A percentile compares a stretch with the other conserved stretches of the same genome.
phyloP scores from a whole-genome alignment of 2,329 filamentous ascomycete genomes.

The Plenodomus tracheiphilus region DNA sequence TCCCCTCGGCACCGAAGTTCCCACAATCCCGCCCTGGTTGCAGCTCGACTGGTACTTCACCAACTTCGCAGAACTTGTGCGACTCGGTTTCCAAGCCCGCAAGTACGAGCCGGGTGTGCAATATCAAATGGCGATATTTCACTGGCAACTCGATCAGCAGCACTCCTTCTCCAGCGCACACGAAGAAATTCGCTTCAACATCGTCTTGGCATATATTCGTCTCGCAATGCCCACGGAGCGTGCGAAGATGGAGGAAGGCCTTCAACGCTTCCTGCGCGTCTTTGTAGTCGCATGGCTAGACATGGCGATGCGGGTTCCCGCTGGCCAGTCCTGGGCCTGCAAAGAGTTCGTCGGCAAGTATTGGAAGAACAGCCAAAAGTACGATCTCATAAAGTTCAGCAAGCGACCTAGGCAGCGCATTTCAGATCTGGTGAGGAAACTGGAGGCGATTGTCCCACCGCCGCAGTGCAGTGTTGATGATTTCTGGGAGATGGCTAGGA shows the following conservation, averaged over 20 bases:
- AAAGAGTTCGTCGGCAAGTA: background rate
- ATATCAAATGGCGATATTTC: constrained; percentile 1
- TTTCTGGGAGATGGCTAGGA: background rate
- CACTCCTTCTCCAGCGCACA: constrained; percentile 5
- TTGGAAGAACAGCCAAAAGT: constrained; percentile 1
- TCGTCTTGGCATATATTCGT: constrained; percentile 1
- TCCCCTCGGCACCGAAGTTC: background rate
- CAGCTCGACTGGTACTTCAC: background rate
- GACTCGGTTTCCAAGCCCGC: background rate
- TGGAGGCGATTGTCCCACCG: background rate
- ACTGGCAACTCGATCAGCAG: constrained; percentile 5
- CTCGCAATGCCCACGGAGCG: background rate
- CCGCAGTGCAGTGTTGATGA: background rate
- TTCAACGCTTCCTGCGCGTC: background rate
- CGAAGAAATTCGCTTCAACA: constrained; percentile 3
- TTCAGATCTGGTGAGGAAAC: background rate
- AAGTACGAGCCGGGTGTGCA: constrained; percentile 4
- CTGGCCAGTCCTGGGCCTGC: background rate
- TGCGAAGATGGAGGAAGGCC: background rate
- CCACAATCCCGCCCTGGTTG: background rate
- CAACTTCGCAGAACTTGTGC: constrained; percentile 1
- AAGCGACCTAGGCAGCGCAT: background rate
- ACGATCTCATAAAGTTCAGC: constrained; percentile 1
- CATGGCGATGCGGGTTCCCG: background rate
- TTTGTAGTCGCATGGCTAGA: constrained; percentile 5